These are phyloP conservation scores for Scutellaria baicalensis DNA, from an alignment of 257 asterid species.

Conservation along the genomic window DNA sequence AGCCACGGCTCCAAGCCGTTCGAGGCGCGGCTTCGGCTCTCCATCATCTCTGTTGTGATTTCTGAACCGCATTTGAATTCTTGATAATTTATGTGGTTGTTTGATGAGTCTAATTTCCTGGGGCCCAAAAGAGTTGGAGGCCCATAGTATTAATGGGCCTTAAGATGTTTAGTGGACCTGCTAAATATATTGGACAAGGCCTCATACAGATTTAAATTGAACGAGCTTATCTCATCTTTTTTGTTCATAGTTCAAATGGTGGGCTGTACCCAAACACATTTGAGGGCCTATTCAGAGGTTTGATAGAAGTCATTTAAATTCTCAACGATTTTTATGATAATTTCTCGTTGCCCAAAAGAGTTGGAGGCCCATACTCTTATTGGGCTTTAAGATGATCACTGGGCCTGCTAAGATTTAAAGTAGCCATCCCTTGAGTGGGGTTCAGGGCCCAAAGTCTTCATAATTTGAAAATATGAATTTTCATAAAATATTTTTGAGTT, in stretches of 20 bases:
- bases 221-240: too few species aligned
- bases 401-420: not conserved
- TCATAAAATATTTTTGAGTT: not conserved
- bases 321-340: not conserved
- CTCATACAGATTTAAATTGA: not conserved
- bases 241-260: too few species aligned
- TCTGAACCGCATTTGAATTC: not conserved
- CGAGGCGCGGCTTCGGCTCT: not conserved
- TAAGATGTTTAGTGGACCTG: not conserved
- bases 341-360: not conserved
- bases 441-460: not conserved
- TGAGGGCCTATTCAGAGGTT: too few species aligned
- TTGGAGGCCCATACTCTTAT: not conserved
- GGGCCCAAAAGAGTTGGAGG: not conserved
- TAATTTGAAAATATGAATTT: too few species aligned
- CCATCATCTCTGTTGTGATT: slow-evolving; percentile 4
- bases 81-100: not conserved
- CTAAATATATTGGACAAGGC: not conserved
- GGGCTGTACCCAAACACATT: too few species aligned
- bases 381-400: too few species aligned
- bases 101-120: too few species aligned
- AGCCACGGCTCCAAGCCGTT: slow-evolving; percentile 27
- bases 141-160: not conserved
- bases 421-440: not conserved
- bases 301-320: not conserved